Conservation (phyloP, 2,329 filamentous ascomycete genomes). For the Botrytis fabae region DNA sequence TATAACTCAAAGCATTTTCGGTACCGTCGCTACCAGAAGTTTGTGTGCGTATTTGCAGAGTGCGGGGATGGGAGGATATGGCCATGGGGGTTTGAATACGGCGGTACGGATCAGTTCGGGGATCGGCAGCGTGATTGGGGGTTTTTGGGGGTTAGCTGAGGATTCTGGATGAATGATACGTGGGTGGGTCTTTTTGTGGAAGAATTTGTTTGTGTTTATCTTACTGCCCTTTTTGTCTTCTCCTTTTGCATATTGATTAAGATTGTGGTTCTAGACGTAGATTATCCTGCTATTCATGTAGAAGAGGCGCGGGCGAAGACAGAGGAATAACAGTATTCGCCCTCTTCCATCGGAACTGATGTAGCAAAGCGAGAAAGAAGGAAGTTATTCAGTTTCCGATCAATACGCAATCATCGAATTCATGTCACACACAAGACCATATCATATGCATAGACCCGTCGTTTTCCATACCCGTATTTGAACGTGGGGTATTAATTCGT, state of each 20-base stretch:
- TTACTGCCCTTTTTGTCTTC: no score
- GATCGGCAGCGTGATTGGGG: background rate
- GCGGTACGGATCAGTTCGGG: background rate
- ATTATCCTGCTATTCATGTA: background rate
- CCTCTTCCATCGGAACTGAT: background rate
- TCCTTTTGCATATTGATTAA: no score
- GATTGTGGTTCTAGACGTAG: no score
- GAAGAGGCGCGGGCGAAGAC: fast-evolving
- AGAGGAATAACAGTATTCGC: no score
- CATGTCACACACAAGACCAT: background rate
- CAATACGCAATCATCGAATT: background rate
- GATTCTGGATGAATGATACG: background rate
- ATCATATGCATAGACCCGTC: no score
- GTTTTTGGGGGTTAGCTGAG: background rate
- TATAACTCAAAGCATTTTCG: background rate
- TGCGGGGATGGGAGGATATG: background rate
- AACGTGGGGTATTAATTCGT: background rate
- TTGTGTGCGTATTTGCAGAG: background rate
- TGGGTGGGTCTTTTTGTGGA: background rate
- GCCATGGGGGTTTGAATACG: background rate
- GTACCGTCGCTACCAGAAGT: background rate
- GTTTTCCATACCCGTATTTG: background rate
- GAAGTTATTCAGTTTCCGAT: no score
- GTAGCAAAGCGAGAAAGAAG: no score
- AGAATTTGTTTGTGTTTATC: background rate